Conservation (phyloP, 306 rosid species). For the Prunus kanzakura region DNA sequence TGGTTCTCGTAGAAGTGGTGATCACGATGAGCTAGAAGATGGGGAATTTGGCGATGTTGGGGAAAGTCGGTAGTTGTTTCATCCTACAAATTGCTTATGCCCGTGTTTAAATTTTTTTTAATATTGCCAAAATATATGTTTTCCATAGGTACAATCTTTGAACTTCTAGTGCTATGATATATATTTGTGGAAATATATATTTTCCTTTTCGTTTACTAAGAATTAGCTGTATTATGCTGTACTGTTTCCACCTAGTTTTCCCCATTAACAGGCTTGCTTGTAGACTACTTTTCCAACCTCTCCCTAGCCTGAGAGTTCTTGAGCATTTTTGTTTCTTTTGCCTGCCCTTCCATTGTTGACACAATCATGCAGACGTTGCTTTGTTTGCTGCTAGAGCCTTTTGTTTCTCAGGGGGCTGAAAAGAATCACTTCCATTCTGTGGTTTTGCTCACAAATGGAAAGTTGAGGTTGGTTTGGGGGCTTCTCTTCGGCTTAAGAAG, state of each 20-base stretch:
- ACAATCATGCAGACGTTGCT: background rate
- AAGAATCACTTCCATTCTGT: background rate
- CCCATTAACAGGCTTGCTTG: background rate
- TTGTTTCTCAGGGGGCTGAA: background rate
- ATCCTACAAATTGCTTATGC: constrained; percentile 7
- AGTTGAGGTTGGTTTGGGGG: background rate
- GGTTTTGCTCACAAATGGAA: background rate
- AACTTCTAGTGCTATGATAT: background rate
- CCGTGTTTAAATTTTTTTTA: background rate
- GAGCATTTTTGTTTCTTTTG: background rate
- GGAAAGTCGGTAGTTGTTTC: constrained; percentile 56
- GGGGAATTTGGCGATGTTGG: constrained; percentile 72
- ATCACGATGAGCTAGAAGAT: constrained; percentile 64
- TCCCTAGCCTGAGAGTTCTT: background rate
- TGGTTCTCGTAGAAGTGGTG: constrained; percentile 63
- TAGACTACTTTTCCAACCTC: background rate
- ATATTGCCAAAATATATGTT: constrained; percentile 14
- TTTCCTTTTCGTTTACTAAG: background rate
- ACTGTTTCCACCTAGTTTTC: background rate
- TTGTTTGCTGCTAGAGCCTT: background rate
- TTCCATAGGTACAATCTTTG: background rate
- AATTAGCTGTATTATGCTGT: background rate
- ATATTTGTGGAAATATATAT: background rate
- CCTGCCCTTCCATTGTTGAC: background rate
- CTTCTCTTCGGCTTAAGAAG: background rate